Evolutionary conservation across 345 rosid species (phyloP), one percentile per base, ranked within the genome.

Genomic region (Isatis tinctoria): DNA sequence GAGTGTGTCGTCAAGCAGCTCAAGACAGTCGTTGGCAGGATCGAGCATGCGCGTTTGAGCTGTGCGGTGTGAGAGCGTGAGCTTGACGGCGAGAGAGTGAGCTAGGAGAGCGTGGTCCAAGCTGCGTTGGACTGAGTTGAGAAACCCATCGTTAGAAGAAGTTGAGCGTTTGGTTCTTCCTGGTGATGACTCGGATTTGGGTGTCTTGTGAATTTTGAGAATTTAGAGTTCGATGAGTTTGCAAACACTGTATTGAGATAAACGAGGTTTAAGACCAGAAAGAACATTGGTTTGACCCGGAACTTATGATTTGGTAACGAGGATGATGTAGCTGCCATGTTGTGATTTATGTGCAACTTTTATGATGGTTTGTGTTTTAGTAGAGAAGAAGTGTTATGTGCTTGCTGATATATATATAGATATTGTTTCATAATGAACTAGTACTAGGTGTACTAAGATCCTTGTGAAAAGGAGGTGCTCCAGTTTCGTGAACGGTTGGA

Each of bases 1-100:
- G 8, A 84, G 18, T 10, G 80, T 86, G 47, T 86, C 90, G 13
- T 84, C 86, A 11, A 84, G 83, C 40, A 86, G 79, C 60, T 86
- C 87, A 10, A 74, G 51, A 30, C 90, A 86, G 68, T 86, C 90
- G 53, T 28, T n/a, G 54, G 75, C 61, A n/a, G 73, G 76, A 28
- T 70, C 76, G 9, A 54, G 45, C 54, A 44, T 18, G 8, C 22
- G 72, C 51, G 70, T 60, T 11, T 30, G 69, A 6, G 61, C 4
- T 24, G 60, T 48, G 0, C 28, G 70, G 10, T 48, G 48, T 8
- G 80, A 77, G 35, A 52, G 43, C 12, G 68, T 73, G 49, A 76
- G 56, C 8, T 36, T 45, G n/a, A 63, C 62, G 51, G 83, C 76
- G 9, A 77, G 67, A 24, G 83, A 75, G 9, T 73, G 74, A 44